A percentile compares a stretch with the other conserved stretches of the same genome.
These are phyloP conservation scores for Eutrema salsugineum DNA, from an alignment of 441 rosid species.

Conservation along the genomic window DNA sequence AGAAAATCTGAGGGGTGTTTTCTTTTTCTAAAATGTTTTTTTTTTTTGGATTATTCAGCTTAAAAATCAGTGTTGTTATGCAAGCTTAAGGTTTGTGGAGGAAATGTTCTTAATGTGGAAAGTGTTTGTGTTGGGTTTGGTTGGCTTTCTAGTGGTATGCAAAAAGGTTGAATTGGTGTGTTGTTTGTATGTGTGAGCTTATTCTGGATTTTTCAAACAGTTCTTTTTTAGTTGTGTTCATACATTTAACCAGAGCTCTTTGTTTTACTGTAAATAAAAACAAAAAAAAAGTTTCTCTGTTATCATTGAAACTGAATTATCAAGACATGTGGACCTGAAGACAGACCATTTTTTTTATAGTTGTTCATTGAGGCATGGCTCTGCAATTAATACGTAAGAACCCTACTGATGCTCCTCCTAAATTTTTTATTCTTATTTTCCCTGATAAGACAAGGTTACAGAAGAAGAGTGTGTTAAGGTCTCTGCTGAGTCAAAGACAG, in stretches of 20 bases:
- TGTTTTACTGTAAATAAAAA: neutral
- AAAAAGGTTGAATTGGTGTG: conserved; percentile 36
- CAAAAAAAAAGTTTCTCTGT: neutral
- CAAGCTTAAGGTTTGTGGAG: conserved; percentile 18
- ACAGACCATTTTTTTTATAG: neutral
- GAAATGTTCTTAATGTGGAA: conserved; percentile 21
- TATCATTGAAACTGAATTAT: conserved; percentile 11
- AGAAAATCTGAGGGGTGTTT: neutral
- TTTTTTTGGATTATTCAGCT: conserved; percentile 5
- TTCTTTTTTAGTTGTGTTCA: conserved; percentile 19
- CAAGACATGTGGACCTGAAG: conserved; percentile 18
- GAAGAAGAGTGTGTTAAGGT: conserved; percentile 17
- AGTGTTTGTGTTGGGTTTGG: conserved; percentile 19
- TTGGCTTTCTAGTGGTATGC: conserved; percentile 40
- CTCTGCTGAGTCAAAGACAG: conserved; percentile 12
- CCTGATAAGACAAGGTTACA: neutral
- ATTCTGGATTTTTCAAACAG: conserved; percentile 26
- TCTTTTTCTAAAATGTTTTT: neutral
- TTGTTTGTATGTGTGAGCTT: conserved; percentile 43
- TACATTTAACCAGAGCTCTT: conserved; percentile 41
- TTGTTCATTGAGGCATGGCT: neutral
- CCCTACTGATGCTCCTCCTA: neutral
- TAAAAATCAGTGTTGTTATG: conserved; percentile 15
- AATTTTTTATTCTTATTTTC: neutral
- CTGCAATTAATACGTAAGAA: conserved; percentile 2